Conservation (phyloP, 2,329 filamentous ascomycete species). For the Aspergillus proliferans region DNA sequence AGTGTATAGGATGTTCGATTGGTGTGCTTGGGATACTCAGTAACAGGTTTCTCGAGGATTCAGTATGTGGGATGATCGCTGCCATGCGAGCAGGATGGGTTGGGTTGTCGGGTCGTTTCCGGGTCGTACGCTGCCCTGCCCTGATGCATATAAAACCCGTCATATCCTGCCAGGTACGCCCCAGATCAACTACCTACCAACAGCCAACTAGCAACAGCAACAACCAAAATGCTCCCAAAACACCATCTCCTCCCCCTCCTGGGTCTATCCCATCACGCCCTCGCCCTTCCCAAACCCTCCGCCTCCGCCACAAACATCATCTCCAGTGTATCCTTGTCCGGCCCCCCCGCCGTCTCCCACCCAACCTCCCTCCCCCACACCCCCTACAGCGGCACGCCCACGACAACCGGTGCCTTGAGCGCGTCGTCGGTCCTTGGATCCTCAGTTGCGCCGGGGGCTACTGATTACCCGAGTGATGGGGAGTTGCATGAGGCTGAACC, state of each 20-base stretch:
- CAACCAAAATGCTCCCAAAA: background rate
- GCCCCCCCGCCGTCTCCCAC: background rate
- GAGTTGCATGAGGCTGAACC: conserved; percentile 60
- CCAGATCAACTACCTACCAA: no score
- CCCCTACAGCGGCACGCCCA: background rate
- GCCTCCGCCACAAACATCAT: background rate
- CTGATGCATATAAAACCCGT: background rate
- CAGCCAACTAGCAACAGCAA: background rate
- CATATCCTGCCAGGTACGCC: background rate
- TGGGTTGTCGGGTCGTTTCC: no score
- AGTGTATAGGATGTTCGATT: no score
- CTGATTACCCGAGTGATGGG: conserved; percentile 67
- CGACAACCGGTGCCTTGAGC: conserved; percentile 51
- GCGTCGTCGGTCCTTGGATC: conserved; percentile 44
- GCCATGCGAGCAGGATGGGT: no score
- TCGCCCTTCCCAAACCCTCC: background rate
- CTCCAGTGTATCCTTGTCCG: background rate
- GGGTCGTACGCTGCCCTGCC: no score
- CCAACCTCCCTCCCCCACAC: background rate
- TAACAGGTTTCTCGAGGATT: no score
- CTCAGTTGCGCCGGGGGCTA: conserved; percentile 55
- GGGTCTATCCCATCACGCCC: background rate
- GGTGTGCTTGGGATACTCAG: no score
- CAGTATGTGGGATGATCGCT: no score
- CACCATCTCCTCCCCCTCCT: background rate